Conservation (phyloP, 202 grass and related monocot species). For the Zizania palustris region DNA sequence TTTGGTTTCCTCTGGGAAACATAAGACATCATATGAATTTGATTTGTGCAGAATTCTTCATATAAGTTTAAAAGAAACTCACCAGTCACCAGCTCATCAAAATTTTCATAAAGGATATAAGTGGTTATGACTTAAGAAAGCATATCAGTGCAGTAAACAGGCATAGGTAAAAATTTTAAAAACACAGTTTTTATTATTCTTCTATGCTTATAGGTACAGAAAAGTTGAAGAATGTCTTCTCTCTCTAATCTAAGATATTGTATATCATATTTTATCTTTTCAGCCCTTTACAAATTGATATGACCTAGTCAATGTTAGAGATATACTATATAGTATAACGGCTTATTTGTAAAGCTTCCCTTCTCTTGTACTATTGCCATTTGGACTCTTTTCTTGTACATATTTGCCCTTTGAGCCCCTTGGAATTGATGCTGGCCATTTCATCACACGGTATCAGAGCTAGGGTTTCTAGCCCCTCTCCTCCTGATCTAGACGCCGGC, state of each 20-base stretch:
- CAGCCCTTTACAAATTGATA: background rate
- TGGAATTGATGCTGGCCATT: too few species aligned
- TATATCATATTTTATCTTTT: slow-evolving; percentile 12
- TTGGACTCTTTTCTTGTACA: too few species aligned
- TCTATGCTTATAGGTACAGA: background rate
- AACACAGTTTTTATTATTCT: background rate
- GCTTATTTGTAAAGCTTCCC: too few species aligned
- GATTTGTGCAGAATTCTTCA: background rate
- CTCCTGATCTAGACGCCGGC: too few species aligned
- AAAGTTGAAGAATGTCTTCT: background rate
- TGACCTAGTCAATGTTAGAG: background rate
- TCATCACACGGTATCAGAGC: too few species aligned
- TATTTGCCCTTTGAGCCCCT: too few species aligned
- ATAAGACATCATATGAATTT: background rate
- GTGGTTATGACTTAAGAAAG: slow-evolving; percentile 16
- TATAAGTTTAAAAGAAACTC: slow-evolving; percentile 5
- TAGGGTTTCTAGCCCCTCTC: too few species aligned
- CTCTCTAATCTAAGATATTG: background rate
- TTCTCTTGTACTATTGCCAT: too few species aligned
- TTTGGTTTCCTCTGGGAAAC: background rate
- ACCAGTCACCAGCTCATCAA: background rate
- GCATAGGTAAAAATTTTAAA: background rate
- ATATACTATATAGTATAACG: too few species aligned
- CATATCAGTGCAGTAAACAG: background rate
- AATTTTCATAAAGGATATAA: background rate